Evolutionary conservation across 148 eudicot species (phyloP), one percentile per base, ranked within the genome.

Genomic region (Amaranthus palmeri): DNA sequence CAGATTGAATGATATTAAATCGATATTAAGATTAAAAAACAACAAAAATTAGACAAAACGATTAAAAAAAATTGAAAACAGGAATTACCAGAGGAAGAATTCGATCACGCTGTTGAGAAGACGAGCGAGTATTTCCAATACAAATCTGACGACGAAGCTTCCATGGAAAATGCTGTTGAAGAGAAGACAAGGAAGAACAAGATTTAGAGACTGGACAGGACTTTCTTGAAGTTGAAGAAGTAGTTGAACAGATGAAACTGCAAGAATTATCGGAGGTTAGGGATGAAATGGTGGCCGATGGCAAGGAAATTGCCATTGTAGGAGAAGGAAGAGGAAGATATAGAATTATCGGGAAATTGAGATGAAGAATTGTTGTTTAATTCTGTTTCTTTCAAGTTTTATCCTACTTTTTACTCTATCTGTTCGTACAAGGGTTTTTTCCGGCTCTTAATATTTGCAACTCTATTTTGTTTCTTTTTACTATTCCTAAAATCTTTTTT

Each of bases 251-350:
- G 47, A 71, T 18, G 51, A 65, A 41, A 42, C 25, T 59, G 53
- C 54, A 59, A 10, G 66, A n/a, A 10, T 51, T 45, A 59, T 60
- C 68, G 0, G 79, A 75, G 53, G 52, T 52, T 67, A 76, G 53
- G 51, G 75, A 53, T 36, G 74, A 78, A 69, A 84, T 48, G 45
- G 84, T 67, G 5, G 84, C 71, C 2, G 85, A 72, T 50, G 83
- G 74, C 5, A 73, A 43, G 1, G 83, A 74, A 67, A 80, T 64
- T 83, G 88, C 87, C 91, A 85, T 85, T 67, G 74, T 43, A 45
- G 63, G 49, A 62, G 74, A 2, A 17, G 25, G 59, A 10, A 7
- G 4, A 59, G 44, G 53, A 64, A 74, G 64, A 73, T 25, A 25
- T 25, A 25, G 36, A 25, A 25, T 25, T 25, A 25, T 25, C 36